Base-by-base conservation (phyloP, 2,329 filamentous ascomycete genomes). In the Cyclaneusma minus region DNA sequence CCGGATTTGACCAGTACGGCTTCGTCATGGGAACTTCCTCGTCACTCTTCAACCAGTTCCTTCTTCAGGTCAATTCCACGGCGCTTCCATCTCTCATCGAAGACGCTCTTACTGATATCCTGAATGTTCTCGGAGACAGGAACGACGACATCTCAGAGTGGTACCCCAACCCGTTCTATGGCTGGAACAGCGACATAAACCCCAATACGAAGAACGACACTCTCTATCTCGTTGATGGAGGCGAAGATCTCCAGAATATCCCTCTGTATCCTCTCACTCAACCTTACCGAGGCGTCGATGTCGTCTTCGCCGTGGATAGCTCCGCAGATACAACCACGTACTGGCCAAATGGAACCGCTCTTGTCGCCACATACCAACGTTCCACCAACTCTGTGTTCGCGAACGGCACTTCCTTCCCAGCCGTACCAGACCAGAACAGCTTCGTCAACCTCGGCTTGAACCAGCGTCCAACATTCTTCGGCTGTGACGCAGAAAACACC, bases 21-120 rank as follows among this genome's bases (percentile, higher is more conserved):
- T 93, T 68, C 44, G 58, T 92, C 14, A 83, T 92, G 69, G 84
- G 84, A 26, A 92, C 84, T 0, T 83, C 76, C 13, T 82, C 75
- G 1, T 77, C 79, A 1, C 61, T 93, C 2, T 93, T 93, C 62
- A 93, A 92, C 54, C 60, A 72, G 40, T 66, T 80, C 40, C 52
- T 92, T 11, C 58, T 84, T 3, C 52, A 68, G 7, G 56, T 87
- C 29, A 64, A 81, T 36, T 49, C 47, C 7, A 48, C 51, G 13
- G 50, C 54, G 14, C 45, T 64, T 2, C 61, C 60, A 2, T 45
- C 55, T 1, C 50, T 62, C 17, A 42, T 69, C 6, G 60, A 60
- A 3, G 40, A 55, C 4, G 60, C 63, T 12, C 40, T 80, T 9
- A 44, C 49, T 3, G 37, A 50, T 12, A 46, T 84, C 6, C 55